A percentile compares a stretch with the other conserved stretches of the same genome.
These are phyloP conservation scores for Byssochlamys sp. DNA, from an alignment of 2,329 filamentous ascomycete genomes.

Conservation along the genomic window DNA sequence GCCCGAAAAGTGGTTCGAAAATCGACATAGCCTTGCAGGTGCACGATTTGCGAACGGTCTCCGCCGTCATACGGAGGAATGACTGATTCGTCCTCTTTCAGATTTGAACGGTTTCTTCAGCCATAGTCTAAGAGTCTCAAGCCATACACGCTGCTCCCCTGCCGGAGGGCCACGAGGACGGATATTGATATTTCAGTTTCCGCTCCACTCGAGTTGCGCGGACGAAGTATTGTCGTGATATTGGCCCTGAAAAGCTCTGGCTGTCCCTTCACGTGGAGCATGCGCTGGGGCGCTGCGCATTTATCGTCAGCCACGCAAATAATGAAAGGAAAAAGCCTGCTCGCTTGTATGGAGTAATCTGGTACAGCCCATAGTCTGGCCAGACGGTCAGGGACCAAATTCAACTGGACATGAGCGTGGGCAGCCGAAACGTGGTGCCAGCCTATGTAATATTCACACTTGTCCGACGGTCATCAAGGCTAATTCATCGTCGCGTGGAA, in stretches of 20 bases:
- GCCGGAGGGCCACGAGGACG: not conserved
- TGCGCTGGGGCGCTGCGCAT: not conserved
- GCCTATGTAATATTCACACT: not conserved
- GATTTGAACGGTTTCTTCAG: not conserved
- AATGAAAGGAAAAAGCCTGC: not conserved
- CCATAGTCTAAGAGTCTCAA: not conserved
- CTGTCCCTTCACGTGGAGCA: not conserved
- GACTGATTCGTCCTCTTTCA: not conserved
- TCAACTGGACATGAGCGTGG: not conserved
- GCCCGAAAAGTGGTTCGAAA: constrained; percentile 2
- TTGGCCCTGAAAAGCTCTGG: not conserved
- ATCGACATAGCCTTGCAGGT: not conserved
- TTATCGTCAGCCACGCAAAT: not conserved
- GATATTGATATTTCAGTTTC: not conserved
- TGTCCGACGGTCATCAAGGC: not conserved
- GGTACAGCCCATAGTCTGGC: not conserved
- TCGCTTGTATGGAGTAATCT: not conserved
- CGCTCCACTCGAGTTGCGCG: not conserved
- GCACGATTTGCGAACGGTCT: not conserved
- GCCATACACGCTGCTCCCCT: not conserved
- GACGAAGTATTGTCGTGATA: not conserved
- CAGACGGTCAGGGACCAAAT: not conserved
- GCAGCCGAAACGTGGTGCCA: not conserved
- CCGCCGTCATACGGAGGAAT: not conserved
- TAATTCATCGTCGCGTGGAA: not conserved